Conservation (phyloP, 2,329 filamentous ascomycete species). For the Diaporthe helianthi region DNA sequence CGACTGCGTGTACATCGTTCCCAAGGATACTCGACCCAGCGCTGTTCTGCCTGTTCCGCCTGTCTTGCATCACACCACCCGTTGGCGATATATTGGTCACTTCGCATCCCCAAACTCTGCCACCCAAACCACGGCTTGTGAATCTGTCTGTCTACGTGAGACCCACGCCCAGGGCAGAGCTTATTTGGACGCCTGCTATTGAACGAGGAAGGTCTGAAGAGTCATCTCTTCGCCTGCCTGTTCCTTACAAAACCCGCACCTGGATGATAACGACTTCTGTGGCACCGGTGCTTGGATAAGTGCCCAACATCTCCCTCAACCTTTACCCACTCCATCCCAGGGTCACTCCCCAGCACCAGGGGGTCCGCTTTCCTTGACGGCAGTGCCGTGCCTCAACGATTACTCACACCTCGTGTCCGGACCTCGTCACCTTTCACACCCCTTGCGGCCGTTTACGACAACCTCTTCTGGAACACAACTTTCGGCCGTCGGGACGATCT, state of each 20-base stretch:
- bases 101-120: neutral
- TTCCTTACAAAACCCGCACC: constrained; percentile 46
- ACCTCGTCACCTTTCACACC: constrained; percentile 23
- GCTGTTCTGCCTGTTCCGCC: neutral
- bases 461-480: constrained; percentile 8
- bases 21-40: neutral
- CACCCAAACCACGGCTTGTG: neutral
- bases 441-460: constrained; percentile 3
- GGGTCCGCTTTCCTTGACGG: constrained; percentile 31
- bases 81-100: constrained; percentile 25
- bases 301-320: constrained; percentile 42
- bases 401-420: constrained; percentile 31
- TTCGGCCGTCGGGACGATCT: constrained; percentile 25
- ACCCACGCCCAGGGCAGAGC: neutral
- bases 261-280: constrained; percentile 51
- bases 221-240: constrained; percentile 57
- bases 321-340: constrained; percentile 42
- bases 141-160: neutral
- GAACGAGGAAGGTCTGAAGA: constrained; percentile 50
- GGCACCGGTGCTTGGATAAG: constrained; percentile 48
- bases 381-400: constrained; percentile 34
- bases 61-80: neutral
- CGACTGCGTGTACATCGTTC: constrained; percentile 11
- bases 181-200: constrained; percentile 24
- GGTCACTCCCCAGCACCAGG: constrained; percentile 37